Conservation (phyloP, 2,329 filamentous ascomycete species). For the Penicillium aurantiogriseum region DNA sequence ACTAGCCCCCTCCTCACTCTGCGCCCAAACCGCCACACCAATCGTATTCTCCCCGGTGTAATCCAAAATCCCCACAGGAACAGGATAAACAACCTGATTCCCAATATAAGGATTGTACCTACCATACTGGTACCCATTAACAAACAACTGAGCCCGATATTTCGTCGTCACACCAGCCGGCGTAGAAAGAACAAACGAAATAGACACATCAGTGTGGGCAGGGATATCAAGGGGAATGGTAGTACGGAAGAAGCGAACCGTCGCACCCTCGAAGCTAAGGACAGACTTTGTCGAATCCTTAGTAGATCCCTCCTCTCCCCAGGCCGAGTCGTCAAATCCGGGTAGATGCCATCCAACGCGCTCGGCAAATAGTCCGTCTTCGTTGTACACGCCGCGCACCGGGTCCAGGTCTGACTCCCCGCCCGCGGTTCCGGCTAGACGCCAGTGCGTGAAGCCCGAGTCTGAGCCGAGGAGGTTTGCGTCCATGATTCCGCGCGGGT, state of each 20-base stretch:
- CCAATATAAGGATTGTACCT: conserved; percentile 61
- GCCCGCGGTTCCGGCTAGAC: conserved; percentile 57
- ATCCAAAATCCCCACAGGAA: conserved; percentile 59
- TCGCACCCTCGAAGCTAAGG: conserved; percentile 49
- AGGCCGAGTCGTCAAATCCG: conserved; percentile 51
- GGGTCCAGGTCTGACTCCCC: conserved; percentile 55
- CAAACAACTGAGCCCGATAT: conserved; percentile 57
- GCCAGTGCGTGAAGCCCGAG: conserved; percentile 55
- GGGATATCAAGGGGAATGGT: conserved; percentile 53
- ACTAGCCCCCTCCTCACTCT: conserved; percentile 52
- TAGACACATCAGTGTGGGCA: conserved; percentile 53
- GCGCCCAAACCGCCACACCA: conserved; percentile 59
- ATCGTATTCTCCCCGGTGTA: conserved; percentile 60
- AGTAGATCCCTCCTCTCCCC: conserved; percentile 36
- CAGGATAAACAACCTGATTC: conserved; percentile 59
- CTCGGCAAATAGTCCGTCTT: conserved; percentile 60
- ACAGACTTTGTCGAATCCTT: conserved; percentile 27
- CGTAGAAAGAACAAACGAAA: conserved; percentile 55
- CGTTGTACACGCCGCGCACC: conserved; percentile 55
- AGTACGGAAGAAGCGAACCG: conserved; percentile 58
- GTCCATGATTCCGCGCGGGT: conserved; percentile 42
- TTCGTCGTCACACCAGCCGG: conserved; percentile 38
- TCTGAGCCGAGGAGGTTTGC: conserved; percentile 49
- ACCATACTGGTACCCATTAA: conserved; percentile 66
- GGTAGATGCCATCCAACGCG: conserved; percentile 60